Conservation (phyloP, 176 grass and related monocot genomes). For the Lolium rigidum region DNA sequence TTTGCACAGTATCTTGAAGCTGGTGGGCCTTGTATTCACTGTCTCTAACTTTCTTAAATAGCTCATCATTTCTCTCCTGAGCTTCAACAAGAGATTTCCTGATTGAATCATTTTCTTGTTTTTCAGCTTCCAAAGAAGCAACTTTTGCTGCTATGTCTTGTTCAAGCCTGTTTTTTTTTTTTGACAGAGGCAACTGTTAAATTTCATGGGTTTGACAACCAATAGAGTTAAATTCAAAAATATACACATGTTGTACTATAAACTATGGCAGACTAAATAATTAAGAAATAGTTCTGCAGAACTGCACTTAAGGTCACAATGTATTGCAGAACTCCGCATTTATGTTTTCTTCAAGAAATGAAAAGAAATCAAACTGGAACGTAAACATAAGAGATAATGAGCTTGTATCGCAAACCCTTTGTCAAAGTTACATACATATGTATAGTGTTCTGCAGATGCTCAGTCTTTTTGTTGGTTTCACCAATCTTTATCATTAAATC, state of each 20-base stretch:
- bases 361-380: not conserved
- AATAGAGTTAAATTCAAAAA: not conserved
- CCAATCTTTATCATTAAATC: slow-evolving; percentile 48
- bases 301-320: not conserved
- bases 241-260: not conserved
- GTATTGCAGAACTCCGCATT: not conserved
- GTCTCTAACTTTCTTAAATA: slow-evolving; percentile 59
- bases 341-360: slow-evolving; percentile 22
- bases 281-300: not conserved
- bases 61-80: slow-evolving; percentile 52
- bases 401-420: slow-evolving; percentile 20
- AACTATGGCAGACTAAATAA: not conserved
- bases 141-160: slow-evolving; percentile 43
- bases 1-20: slow-evolving; percentile 64
- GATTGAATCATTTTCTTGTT: slow-evolving; percentile 58
- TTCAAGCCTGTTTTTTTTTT: slow-evolving; percentile 49
- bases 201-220: slow-evolving; percentile 25
- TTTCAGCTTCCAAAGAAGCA: slow-evolving; percentile 54
- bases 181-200: slow-evolving; percentile 30
- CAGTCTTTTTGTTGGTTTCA: slow-evolving; percentile 54
- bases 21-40: slow-evolving; percentile 59
- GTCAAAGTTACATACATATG: slow-evolving; percentile 47
- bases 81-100: slow-evolving; percentile 60
- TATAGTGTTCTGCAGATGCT: slow-evolving; percentile 58
- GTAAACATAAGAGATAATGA: not conserved